Conservation (phyloP, 345 rosid genomes). For the Odontarrhena argentea region DNA sequence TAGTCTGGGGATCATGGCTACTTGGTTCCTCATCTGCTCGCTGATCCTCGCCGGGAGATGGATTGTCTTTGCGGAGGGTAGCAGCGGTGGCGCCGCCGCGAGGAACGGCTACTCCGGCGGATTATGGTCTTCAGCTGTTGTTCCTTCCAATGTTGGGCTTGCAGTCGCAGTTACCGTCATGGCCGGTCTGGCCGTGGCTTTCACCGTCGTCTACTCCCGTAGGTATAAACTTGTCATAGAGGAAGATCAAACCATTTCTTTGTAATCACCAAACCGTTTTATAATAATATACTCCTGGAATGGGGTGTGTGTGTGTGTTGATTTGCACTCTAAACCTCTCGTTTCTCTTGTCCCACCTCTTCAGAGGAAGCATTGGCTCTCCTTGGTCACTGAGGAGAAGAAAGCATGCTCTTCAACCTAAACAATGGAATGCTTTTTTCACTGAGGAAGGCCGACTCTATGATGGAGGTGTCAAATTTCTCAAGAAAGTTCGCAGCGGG, state of each 20-base stretch:
- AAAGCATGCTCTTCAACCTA: constrained; percentile 73
- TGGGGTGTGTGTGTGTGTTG: background rate
- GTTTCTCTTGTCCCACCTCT: constrained; percentile 27
- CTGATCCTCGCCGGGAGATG: constrained; percentile 52
- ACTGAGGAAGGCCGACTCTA: constrained; percentile 68
- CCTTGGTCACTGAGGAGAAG: constrained; percentile 94
- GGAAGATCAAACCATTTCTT: background rate
- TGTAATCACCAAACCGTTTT: background rate
- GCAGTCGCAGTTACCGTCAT: constrained; percentile 71
- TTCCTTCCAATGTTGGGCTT: constrained; percentile 57
- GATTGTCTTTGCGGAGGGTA: constrained; percentile 52
- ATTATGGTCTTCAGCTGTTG: constrained; percentile 51
- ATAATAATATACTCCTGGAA: too few relatives aligned
- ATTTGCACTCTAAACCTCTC: constrained; percentile 2
- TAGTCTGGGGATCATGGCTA: constrained; percentile 55
- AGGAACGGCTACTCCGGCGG: constrained; percentile 48
- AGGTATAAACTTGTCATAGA: constrained; percentile 44
- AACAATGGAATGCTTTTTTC: constrained; percentile 77
- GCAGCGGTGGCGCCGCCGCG: constrained; percentile 44
- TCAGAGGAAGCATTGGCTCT: constrained; percentile 76
- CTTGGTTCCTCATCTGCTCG: constrained; percentile 28
- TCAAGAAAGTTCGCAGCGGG: constrained; percentile 92
- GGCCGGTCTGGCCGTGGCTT: constrained; percentile 75
- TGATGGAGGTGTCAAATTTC: constrained; percentile 83
- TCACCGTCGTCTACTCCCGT: constrained; percentile 63